Conservation (phyloP, 345 rosid genomes). For the Lepidium didymum region DNA sequence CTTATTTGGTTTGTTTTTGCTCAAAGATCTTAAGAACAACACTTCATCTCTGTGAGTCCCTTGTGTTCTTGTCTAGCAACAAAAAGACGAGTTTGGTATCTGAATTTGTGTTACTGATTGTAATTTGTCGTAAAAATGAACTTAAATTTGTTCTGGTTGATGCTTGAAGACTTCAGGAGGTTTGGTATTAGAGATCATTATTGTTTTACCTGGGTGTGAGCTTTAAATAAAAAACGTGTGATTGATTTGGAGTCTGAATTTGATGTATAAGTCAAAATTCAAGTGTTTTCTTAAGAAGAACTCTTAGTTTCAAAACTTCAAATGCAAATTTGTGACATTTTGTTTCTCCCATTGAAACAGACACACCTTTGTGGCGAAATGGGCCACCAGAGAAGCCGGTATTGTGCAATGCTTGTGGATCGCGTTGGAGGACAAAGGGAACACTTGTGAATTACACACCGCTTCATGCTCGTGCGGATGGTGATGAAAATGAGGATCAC, state of each 20-base stretch:
- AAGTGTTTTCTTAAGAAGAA: neutral
- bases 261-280: neutral
- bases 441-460: slow-evolving; percentile 82
- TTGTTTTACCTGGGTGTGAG: neutral
- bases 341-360: slow-evolving; percentile 31
- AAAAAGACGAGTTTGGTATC: neutral
- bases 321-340: neutral
- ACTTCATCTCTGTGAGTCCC: neutral
- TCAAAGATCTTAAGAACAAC: slow-evolving; percentile 5
- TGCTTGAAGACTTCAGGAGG: neutral
- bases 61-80: slow-evolving; percentile 4
- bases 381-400: slow-evolving; percentile 99
- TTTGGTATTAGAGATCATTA: slow-evolving; percentile 1
- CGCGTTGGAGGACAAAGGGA: slow-evolving; percentile 91
- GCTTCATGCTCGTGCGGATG: slow-evolving; percentile 64
- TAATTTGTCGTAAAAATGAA: neutral
- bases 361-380: slow-evolving; percentile 95
- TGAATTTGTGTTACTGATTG: neutral
- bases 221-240: neutral
- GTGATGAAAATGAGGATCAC: slow-evolving; percentile 51
- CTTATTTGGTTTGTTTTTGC: neutral
- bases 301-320: neutral
- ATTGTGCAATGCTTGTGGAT: slow-evolving; percentile 98
- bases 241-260: neutral
- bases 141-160: neutral